Evolutionary conservation across 2,329 filamentous ascomycete genomes (phyloP).

Genomic region (Gyromitra esculenta): DNA sequence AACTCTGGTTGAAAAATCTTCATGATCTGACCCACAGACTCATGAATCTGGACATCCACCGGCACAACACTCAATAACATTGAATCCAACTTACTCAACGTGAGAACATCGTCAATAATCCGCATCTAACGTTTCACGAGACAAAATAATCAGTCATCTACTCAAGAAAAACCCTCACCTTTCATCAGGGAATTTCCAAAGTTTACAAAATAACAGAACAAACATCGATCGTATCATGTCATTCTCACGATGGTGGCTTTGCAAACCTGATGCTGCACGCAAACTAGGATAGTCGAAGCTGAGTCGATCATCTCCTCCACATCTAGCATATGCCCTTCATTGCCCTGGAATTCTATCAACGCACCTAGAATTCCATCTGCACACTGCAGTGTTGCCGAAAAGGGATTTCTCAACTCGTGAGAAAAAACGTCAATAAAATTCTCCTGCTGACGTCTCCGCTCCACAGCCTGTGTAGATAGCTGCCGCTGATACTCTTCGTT

Average conservation of each 20-base stretch:
- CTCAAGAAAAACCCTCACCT: conserved; percentile 2
- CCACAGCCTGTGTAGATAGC: conserved; percentile 63
- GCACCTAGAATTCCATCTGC: conserved; percentile 72
- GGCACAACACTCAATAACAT: conserved; percentile 76
- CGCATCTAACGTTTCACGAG: conserved; percentile 59
- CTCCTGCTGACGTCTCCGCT: conserved; percentile 75
- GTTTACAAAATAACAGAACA: conserved; percentile 34
- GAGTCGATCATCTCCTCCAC: conserved; percentile 70
- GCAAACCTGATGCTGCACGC: conserved; percentile 77
- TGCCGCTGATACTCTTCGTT: conserved; percentile 55
- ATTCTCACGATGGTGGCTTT: conserved; percentile 33
- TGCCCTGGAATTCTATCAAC: conserved; percentile 54
- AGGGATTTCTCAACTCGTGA: conserved; percentile 80
- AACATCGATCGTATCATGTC: conserved; percentile 16
- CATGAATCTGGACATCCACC: conserved; percentile 73
- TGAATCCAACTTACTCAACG: conserved; percentile 75
- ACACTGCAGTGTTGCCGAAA: conserved; percentile 78
- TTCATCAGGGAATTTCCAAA: background rate
- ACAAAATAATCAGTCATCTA: conserved; percentile 17
- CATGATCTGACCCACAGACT: conserved; percentile 73
- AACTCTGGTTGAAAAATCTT: conserved; percentile 85
- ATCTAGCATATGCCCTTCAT: conserved; percentile 23
- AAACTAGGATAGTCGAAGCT: conserved; percentile 82
- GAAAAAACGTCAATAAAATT: conserved; percentile 74
- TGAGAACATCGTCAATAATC: conserved; percentile 74